phyloP scores from a whole-genome alignment of 148 eudicot species.

The Limonium bicolor region DNA sequence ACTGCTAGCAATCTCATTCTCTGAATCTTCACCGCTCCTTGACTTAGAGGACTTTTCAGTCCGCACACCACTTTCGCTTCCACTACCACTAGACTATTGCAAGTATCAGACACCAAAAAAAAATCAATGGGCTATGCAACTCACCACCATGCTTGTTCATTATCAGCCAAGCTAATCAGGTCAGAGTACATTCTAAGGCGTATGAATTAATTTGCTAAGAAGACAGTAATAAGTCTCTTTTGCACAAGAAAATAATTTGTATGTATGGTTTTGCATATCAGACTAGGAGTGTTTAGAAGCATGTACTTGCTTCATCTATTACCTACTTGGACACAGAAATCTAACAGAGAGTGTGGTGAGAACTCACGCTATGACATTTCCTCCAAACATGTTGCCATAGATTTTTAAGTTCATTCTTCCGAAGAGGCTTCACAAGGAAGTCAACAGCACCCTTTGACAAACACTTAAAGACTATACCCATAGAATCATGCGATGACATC shows the following conservation, averaged over 20 bases:
- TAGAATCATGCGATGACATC: conserved; percentile 79
- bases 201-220: no score
- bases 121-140: conserved; percentile 1
- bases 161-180: no score
- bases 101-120: conserved; percentile 7
- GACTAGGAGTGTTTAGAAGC: no score
- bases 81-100: conserved; percentile 45
- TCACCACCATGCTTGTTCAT: no score
- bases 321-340: neutral
- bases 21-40: conserved; percentile 32
- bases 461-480: conserved; percentile 72
- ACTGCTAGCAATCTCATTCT: conserved; percentile 28
- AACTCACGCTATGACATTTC: conserved; percentile 67
- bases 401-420: conserved; percentile 72
- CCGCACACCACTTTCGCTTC: conserved; percentile 48
- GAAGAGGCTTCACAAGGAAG: conserved; percentile 72
- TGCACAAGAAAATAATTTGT: no score
- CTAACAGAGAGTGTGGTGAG: conserved; percentile 1
- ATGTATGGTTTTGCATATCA: no score
- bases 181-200: no score
- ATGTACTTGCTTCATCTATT: neutral
- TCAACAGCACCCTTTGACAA: conserved; percentile 76
- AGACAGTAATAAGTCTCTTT: no score
- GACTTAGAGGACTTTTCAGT: conserved; percentile 28
- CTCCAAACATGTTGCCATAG: conserved; percentile 96